Evolutionary conservation across 2,329 filamentous ascomycete genomes (phyloP), one percentile per base, ranked within the genome.

Genomic region (Epichloe elymi): DNA sequence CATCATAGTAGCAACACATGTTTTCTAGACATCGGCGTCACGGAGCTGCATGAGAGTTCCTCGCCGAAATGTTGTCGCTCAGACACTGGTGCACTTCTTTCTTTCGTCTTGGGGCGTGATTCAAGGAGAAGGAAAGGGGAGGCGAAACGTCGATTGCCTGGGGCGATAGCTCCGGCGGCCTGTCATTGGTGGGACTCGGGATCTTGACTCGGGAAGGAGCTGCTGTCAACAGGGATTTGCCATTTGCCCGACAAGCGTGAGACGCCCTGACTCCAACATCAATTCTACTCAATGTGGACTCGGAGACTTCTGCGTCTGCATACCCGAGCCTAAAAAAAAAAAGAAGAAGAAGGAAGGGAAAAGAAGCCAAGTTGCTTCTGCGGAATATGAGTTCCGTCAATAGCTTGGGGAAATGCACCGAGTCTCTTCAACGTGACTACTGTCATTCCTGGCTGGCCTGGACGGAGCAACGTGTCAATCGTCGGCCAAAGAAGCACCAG

Each of bases 91-190:
- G 36, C 33, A 15, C n/a, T 23, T 17, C 40, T 33, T 39, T 19
- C 33, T n/a, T 37, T 38, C 30, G 20, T 45, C 19, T 35, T 35
- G 35, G 14, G 41, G 26, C 44, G 37, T 50, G 51, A 38, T 47
- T 44, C 51, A 52, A 45, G 51, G 37, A 43, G 51, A 43, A n/a
- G n/a, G 7, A n/a, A 30, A 30, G 26, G 14, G 36, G 36, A 44
- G 38, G 39, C 53, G 51, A 55, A 55, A 55, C 51, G 40, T 30
- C 15, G 15, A 44, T 10, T 55, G 49, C 49, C 42, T 48, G 48
- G 49, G 42, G 17, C 2, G 35, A 14, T 5, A 4, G 40, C 35
- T 17, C 20, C 38, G 17, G 36, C 11, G 26, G 19, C 15, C 36
- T 36, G 23, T 46, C 36, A 42, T 46, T 48, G 26, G 17, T 23